Base-by-base conservation (phyloP, 768 basidiomycete species). In the Mycena galopus region DNA sequence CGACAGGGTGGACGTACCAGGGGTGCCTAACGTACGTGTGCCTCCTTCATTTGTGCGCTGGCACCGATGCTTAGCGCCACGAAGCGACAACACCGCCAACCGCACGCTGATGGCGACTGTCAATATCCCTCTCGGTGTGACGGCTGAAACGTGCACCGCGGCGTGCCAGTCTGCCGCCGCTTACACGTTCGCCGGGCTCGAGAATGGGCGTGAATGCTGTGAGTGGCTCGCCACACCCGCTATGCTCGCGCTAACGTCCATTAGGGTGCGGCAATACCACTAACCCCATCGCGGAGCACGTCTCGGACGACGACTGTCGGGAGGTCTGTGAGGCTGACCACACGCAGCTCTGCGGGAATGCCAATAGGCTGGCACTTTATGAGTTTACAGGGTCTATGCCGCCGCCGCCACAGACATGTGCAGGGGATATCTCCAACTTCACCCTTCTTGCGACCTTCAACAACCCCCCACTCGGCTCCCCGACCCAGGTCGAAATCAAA, bases 21-120 rank as follows among this genome's bases (percentile, higher is more conserved):
- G 92, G 92, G 17, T 93, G 92, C 76, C 91, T 87, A 81, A 91
- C 84, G 92, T 90, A 74, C 59, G 87, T 69, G 11, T 8, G 32
- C 25, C 59, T 55, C 21, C 4, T 57, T 12, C 19, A n/a, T 1
- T 7, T 39, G 16, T 27, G 16, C 32, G 19, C 4, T 25, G 19
- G 55, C 21, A 19, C 29, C 29, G 32, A 27, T 27, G 37, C 58
- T 76, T 33, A 60, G 68, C 37, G 27, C 44, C 44, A 2, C 42
- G 32, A 66, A 86, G 86, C 1, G 86, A 87, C 71, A 74, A 74
- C 9, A 76, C 80, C 7, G 39, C 67, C 21, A 79, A 80, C 9
- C 81, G 86, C 55, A 85, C 83, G 0, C 77, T 87, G 3, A 74
- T 72, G 21, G 76, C 74, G 12, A 81, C 82, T 0, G 79, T 85